Evolutionary conservation across 1,139 yeast species (phyloP).

Genomic region (Scheffersomyces stambukii): DNA sequence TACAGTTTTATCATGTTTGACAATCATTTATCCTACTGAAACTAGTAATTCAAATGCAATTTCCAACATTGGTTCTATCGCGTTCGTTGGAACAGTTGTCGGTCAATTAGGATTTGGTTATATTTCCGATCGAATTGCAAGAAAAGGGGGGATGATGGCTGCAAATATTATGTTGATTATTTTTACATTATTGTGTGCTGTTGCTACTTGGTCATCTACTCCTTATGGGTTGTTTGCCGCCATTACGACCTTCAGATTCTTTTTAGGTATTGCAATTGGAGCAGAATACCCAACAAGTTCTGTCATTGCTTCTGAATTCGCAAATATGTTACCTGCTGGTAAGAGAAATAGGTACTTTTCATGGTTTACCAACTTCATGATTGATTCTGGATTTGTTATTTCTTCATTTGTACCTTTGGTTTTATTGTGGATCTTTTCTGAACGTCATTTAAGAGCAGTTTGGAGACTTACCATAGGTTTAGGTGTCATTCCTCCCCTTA

Average conservation of each 20-base stretch:
- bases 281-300: constrained; percentile 95
- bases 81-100: constrained; percentile 87
- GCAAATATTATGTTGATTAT: constrained; percentile 71
- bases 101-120: constrained; percentile 82
- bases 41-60: constrained; percentile 64
- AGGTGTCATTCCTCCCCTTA: constrained; percentile 87
- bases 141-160: constrained; percentile 76
- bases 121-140: constrained; percentile 69
- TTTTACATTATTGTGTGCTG: constrained; percentile 75
- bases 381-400: constrained; percentile 82
- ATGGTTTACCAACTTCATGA: constrained; percentile 86
- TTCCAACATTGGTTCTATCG: constrained; percentile 79
- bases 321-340: constrained; percentile 72
- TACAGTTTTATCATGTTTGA: constrained; percentile 67
- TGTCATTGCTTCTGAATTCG: constrained; percentile 91
- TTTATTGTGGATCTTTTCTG: constrained; percentile 74
- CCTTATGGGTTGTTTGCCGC: constrained; percentile 73
- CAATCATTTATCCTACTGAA: constrained; percentile 57
- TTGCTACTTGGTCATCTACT: constrained; percentile 76
- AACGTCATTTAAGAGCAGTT: constrained; percentile 67
- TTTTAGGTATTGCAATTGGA: constrained; percentile 81
- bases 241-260: constrained; percentile 77
- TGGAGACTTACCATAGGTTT: constrained; percentile 93
- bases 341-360: constrained; percentile 83
- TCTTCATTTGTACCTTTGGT: constrained; percentile 86